phyloP scores from a whole-genome alignment of 768 basidiomycete genomes.

The Daedaleopsis nitida region DNA sequence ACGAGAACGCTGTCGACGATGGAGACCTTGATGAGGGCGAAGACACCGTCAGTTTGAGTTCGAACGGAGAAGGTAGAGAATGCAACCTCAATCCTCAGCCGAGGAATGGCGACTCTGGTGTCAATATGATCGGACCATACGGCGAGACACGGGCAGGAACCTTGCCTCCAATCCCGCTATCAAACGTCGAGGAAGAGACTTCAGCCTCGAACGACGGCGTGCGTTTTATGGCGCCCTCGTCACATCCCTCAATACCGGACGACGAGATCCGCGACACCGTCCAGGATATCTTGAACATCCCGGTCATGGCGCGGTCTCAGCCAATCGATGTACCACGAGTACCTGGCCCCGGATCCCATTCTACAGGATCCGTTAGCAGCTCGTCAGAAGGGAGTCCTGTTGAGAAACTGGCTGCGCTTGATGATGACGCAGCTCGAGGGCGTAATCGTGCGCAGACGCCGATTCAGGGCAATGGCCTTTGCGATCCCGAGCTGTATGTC shows the following conservation, averaged over 20 bases:
- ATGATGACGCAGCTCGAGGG: constrained; percentile 48
- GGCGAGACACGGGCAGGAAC: constrained; percentile 43
- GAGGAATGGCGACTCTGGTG: constrained; percentile 15
- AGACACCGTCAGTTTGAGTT: constrained; percentile 57
- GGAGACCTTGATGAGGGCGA: constrained; percentile 25
- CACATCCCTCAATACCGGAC: constrained; percentile 20
- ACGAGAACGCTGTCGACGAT: constrained; percentile 30
- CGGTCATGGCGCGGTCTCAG: constrained; percentile 17
- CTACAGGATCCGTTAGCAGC: constrained; percentile 44
- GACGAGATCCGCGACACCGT: constrained; percentile 24
- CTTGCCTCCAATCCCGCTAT: constrained; percentile 16
- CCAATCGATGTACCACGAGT: constrained; percentile 31
- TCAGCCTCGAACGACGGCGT: constrained; percentile 20
- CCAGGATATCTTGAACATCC: constrained; percentile 19
- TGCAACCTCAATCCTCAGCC: constrained; percentile 1
- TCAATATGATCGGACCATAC: constrained; percentile 45
- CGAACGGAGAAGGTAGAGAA: constrained; percentile 41
- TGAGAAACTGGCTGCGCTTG: constrained; percentile 38
- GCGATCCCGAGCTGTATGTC: constrained; percentile 47
- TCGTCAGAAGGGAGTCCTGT: constrained; percentile 53
- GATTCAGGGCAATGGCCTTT: constrained; percentile 48
- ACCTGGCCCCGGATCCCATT: constrained; percentile 31
- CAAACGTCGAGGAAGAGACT: constrained; percentile 15
- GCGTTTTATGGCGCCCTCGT: constrained; percentile 24
- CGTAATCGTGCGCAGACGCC: constrained; percentile 57